Evolutionary conservation across 78 protist species (phyloP).

Genomic region (Planoprotostelium fungivorum): DNA sequence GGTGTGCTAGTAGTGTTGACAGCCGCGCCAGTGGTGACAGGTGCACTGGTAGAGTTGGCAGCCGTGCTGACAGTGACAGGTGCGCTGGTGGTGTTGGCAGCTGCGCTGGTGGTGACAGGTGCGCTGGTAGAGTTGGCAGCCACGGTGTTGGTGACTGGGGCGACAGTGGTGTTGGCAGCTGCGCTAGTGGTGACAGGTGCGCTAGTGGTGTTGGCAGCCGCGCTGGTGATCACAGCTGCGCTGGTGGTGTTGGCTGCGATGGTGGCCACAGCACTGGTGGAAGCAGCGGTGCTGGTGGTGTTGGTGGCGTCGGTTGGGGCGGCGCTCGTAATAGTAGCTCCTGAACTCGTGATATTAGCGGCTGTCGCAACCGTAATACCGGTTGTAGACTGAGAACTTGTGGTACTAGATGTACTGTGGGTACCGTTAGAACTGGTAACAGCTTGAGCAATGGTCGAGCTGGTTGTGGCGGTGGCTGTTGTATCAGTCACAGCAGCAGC

Average conservation of each 20-base stretch:
- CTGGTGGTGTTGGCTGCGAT: constrained; percentile 7
- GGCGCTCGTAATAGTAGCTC: background rate
- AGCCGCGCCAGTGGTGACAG: no score
- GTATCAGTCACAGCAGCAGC: no score
- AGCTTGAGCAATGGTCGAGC: no score
- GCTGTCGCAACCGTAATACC: background rate
- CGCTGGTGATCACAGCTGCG: constrained; percentile 10
- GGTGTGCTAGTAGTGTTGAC: constrained; percentile 5
- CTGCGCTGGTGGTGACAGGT: constrained; percentile 8
- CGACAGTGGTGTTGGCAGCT: background rate
- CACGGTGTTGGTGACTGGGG: background rate
- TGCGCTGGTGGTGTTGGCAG: constrained; percentile 11
- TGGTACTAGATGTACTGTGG: constrained; percentile 13
- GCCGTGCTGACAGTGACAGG: no score
- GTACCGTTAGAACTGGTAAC: constrained; percentile 8
- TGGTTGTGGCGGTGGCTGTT: no score
- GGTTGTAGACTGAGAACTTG: constrained; percentile 13
- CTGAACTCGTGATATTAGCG: background rate
- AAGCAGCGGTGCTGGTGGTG: constrained; percentile 11
- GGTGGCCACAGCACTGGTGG: constrained; percentile 10
- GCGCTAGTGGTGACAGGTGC: background rate
- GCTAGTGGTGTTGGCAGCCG: background rate
- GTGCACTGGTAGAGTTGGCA: constrained; percentile 9
- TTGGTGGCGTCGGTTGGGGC: constrained; percentile 5
- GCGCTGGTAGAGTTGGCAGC: constrained; percentile 3